phyloP scores from a whole-genome alignment of 805 yeast genomes.

The Aciculoconidium aculeatum region DNA sequence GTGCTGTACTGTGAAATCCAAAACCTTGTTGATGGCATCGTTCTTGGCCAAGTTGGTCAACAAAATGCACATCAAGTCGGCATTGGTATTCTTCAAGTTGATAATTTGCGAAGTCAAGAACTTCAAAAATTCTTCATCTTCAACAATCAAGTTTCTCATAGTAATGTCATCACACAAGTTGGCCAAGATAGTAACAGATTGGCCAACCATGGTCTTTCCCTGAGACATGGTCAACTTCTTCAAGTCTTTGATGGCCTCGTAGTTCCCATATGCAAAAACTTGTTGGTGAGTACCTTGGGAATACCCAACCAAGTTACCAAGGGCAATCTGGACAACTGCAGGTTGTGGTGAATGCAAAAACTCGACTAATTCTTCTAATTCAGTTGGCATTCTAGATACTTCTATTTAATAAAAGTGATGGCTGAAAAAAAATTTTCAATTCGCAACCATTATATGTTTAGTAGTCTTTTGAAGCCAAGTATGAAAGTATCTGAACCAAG shows the following conservation, averaged over 20 bases:
- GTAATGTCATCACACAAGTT: conserved; percentile 70
- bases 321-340: conserved; percentile 75
- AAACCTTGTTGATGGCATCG: conserved; percentile 51
- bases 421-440: conserved; percentile 1
- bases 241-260: conserved; percentile 66
- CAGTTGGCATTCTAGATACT: conserved; percentile 39
- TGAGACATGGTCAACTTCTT: conserved; percentile 51
- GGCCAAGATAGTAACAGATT: conserved; percentile 72
- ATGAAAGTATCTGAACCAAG: too few relatives aligned
- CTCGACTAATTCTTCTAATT: conserved; percentile 54
- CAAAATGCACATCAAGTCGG: conserved; percentile 79
- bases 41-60: conserved; percentile 82
- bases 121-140: conserved; percentile 52
- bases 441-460: conserved; percentile 6
- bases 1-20: conserved; percentile 32
- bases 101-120: conserved; percentile 46
- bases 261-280: conserved; percentile 66
- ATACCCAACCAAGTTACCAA: conserved; percentile 77
- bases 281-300: conserved; percentile 64
- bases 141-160: conserved; percentile 59
- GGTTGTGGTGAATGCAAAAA: conserved; percentile 80
- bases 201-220: conserved; percentile 51
- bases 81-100: conserved; percentile 54
- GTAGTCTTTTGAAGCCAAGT: too few relatives aligned
- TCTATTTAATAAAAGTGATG: too few relatives aligned